A percentile compares a stretch with the other conserved stretches of the same genome.
Evolutionary conservation across 2,329 filamentous ascomycete genomes (phyloP).

Genomic region (Sporothrix variecibatus): DNA sequence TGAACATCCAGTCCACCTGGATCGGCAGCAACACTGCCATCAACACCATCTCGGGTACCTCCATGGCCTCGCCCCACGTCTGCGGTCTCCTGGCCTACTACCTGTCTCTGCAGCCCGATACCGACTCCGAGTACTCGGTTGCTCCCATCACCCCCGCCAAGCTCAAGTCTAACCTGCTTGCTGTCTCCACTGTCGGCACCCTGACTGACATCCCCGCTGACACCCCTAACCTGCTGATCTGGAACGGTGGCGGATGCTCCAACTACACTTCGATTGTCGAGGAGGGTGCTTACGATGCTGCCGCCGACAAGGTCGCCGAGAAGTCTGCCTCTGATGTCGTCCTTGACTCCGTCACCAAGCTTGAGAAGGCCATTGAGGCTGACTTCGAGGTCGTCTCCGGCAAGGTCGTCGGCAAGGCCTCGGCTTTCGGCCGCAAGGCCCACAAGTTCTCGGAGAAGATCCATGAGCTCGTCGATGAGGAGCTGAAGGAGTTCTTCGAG

Average conservation of each 20-base stretch:
- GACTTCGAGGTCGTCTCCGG: slow-evolving; percentile 62
- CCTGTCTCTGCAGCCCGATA: slow-evolving; percentile 88
- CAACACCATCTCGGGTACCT: slow-evolving; percentile 99
- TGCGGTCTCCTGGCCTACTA: slow-evolving; percentile 96
- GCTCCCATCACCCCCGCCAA: slow-evolving; percentile 88
- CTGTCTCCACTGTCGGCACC: slow-evolving; percentile 75
- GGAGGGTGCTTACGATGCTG: slow-evolving; percentile 65
- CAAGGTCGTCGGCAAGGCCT: slow-evolving; percentile 57
- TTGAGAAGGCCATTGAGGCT: slow-evolving; percentile 61
- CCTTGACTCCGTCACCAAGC: slow-evolving; percentile 54
- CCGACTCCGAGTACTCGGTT: slow-evolving; percentile 88
- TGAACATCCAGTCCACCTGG: slow-evolving; percentile 98
- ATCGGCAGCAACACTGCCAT: slow-evolving; percentile 93
- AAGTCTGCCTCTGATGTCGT: slow-evolving; percentile 42
- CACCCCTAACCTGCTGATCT: slow-evolving; percentile 94
- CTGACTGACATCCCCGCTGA: slow-evolving; percentile 80
- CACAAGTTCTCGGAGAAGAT: slow-evolving; percentile 66
- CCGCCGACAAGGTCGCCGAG: slow-evolving; percentile 36
- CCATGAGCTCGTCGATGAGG: slow-evolving; percentile 61
- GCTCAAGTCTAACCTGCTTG: slow-evolving; percentile 86
- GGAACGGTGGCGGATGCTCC: slow-evolving; percentile 94
- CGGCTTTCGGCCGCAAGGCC: slow-evolving; percentile 56
- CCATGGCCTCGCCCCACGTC: slow-evolving; percentile 98
- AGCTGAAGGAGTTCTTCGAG: slow-evolving; percentile 61
- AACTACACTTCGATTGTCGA: slow-evolving; percentile 86